Evolutionary conservation across 73 alveolate species (phyloP), one percentile per base, ranked within the genome.

Genomic region (Urostyla sp.): DNA sequence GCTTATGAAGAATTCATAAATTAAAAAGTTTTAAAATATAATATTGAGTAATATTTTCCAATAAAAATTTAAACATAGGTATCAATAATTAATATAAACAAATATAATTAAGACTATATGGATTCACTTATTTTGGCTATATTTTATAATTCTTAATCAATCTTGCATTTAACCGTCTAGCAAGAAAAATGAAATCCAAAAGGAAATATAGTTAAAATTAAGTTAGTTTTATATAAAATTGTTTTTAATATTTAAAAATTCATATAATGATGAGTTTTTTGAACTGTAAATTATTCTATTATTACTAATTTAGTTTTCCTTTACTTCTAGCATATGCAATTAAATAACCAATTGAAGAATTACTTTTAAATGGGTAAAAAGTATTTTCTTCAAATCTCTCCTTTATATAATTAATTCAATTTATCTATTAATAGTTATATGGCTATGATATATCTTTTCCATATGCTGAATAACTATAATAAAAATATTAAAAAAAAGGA

Each of bases 381-480:
- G 44, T 63, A 63, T 63, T 63, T 32, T 18, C 21, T 24, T 26
- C 21, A 1, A 50, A 63, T 43, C 61, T 43, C 11, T 37, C n/a
- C 6, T 63, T 63, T 63, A 20, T 63, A 5, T 40, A 63, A 37
- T 3, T 63, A 32, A 63, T 63, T 13, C 45, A 63, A 43, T 63
- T 37, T 40, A 43, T 63, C 7, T 60, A 63, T 31, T 26, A n/a
- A 43, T 27, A 27, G 79, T 43, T 63, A 2, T 63, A 63, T 43
- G 79, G 79, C 31, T 43, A 43, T 38, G 79, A 63, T 23, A 63
- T 63, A 2, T 63, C 79, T 28, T 63, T 43, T 23, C 44, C 79
- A 27, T 63, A 63, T 43, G 79, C 79, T 37, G 6, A 36, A 38
- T 32, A 20, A 6, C 37, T 63, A 2, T 43, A 38, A 36, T 21